Evolutionary conservation across 441 rosid genomes (phyloP).

Genomic region (Mallotus japonicus): DNA sequence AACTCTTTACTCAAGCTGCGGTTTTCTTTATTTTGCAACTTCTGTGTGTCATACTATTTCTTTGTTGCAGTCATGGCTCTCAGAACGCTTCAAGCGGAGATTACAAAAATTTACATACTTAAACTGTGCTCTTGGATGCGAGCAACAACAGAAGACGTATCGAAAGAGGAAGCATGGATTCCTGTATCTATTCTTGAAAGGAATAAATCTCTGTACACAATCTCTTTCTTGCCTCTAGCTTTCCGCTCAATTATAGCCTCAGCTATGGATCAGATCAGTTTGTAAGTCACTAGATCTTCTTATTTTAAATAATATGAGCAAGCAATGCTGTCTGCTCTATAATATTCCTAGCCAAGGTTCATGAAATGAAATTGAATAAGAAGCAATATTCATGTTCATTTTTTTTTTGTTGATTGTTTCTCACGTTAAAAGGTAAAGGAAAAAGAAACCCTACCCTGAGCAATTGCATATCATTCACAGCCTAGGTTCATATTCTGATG

Average conservation of each 20-base stretch:
- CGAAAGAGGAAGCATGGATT: conserved; percentile 85
- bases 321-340: too few species aligned
- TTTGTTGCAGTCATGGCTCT: conserved; percentile 62
- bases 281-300: conserved; percentile 49
- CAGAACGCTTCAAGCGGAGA: conserved; percentile 74
- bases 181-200: conserved; percentile 88
- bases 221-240: conserved; percentile 87
- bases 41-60: conserved; percentile 29
- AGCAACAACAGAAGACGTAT: conserved; percentile 62
- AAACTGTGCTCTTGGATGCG: conserved; percentile 99
- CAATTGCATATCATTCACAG: neutral
- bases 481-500: neutral
- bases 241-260: conserved; percentile 70
- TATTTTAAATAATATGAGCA: too few species aligned
- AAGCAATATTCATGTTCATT: too few species aligned
- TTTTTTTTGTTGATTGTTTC: too few species aligned
- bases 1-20: conserved; percentile 27
- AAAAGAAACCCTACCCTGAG: too few species aligned
- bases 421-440: too few species aligned
- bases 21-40: conserved; percentile 22
- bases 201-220: conserved; percentile 80
- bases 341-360: too few species aligned
- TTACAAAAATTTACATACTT: conserved; percentile 72
- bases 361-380: too few species aligned
- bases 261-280: conserved; percentile 83